Conservation (phyloP, 768 basidiomycete species). For the Tulasnella calospora region DNA sequence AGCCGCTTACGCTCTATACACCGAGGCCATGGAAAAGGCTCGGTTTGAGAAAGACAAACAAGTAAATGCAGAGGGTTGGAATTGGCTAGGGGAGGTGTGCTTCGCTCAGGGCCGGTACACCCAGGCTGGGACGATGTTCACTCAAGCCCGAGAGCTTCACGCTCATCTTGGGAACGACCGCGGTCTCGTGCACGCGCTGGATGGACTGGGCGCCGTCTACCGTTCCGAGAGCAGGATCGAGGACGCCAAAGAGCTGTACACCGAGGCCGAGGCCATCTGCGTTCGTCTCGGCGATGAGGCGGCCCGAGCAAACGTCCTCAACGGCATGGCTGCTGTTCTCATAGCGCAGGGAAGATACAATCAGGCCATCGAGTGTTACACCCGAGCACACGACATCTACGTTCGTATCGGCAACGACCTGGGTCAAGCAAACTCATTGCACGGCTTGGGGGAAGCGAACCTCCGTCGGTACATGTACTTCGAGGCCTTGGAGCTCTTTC, state of each 20-base stretch:
- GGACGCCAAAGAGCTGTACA: background rate
- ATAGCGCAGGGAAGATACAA: background rate
- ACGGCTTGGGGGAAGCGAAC: background rate
- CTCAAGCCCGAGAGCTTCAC: background rate
- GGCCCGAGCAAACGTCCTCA: background rate
- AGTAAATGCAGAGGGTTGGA: background rate
- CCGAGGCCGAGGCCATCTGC: background rate
- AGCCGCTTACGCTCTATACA: background rate
- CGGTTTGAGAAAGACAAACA: background rate
- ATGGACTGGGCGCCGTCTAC: background rate
- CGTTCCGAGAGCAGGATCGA: background rate
- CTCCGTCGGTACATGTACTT: background rate
- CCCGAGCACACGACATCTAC: background rate
- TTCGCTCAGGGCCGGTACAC: background rate
- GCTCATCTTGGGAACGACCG: background rate
- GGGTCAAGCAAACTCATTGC: background rate
- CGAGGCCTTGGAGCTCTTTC: background rate
- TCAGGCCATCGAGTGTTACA: background rate
- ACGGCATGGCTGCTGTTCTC: background rate
- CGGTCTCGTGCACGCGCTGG: background rate
- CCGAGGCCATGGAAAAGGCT: background rate
- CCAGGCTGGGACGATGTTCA: background rate
- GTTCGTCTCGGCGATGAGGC: background rate
- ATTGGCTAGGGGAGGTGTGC: background rate
- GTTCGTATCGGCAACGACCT: background rate